A percentile compares a stretch with the other conserved stretches of the same genome.
Evolutionary conservation across 495 filamentous ascomycete species (phyloP).

Genomic region (Penicillium crystallinum): DNA sequence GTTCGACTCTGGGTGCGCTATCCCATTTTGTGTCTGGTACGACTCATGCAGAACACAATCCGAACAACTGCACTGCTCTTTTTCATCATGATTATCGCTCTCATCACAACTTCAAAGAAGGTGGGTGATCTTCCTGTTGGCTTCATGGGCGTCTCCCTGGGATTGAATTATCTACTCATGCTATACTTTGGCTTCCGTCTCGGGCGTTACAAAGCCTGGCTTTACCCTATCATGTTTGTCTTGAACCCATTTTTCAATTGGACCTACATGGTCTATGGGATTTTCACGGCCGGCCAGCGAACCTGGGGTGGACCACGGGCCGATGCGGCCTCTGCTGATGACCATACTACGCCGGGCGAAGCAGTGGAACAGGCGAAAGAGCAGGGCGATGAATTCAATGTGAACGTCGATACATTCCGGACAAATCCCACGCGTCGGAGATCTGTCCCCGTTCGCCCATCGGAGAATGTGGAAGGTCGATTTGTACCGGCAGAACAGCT

Average conservation of each 20-base stretch:
- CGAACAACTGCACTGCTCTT: slow-evolving; percentile 92
- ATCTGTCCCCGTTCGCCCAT: slow-evolving; percentile 64
- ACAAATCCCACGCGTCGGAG: slow-evolving; percentile 49
- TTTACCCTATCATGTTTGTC: slow-evolving; percentile 94
- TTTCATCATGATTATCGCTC: slow-evolving; percentile 87
- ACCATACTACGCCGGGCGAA: slow-evolving; percentile 72
- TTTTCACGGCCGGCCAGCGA: slow-evolving; percentile 88
- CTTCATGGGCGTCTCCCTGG: slow-evolving; percentile 92
- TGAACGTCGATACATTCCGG: slow-evolving; percentile 86
- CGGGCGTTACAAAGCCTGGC: slow-evolving; percentile 84
- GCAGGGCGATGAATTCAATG: slow-evolving; percentile 84
- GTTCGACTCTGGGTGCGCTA: slow-evolving; percentile 86
- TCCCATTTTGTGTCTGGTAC: slow-evolving; percentile 79
- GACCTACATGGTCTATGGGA: slow-evolving; percentile 88
- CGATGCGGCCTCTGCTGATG: slow-evolving; percentile 81
- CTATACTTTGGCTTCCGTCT: slow-evolving; percentile 88
- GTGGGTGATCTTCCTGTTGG: slow-evolving; percentile 78
- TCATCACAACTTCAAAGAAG: slow-evolving; percentile 78
- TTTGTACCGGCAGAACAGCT: slow-evolving; percentile 36
- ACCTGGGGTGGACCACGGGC: slow-evolving; percentile 96
- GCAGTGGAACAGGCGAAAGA: slow-evolving; percentile 75
- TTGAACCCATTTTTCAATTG: slow-evolving; percentile 98
- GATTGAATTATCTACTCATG: slow-evolving; percentile 95
- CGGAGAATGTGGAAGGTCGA: slow-evolving; percentile 64
- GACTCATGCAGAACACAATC: slow-evolving; percentile 96